Base-by-base conservation (phyloP, 1,284 basidiomycete genomes). In the Heimioporus retisporus region DNA sequence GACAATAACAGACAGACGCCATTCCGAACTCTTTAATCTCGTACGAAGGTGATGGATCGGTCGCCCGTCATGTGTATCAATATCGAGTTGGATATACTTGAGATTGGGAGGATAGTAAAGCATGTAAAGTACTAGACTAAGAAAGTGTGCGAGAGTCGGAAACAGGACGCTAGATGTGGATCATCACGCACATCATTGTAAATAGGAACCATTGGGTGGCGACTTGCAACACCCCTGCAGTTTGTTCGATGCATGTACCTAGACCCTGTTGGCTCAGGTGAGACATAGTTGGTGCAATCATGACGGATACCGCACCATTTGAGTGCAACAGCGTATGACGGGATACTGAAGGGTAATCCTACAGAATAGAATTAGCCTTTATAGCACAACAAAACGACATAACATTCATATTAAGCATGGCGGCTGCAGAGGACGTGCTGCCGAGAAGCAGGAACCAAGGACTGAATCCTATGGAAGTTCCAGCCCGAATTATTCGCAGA, bases 361-460 rank as follows among this genome's bases (percentile, higher is more conserved):
- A 18, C 35, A 40, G 18, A 56, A 35, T 8, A 19, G 23, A 28
- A 51, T 62, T 11, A 63, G 25, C 35, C 53, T n/a, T 21, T 6
- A 43, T 40, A 40, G 10, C 8, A 59, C 35, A 25, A 42, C 59
- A 3, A 61, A 31, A 10, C 4, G 7, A 25, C 2, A 18, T 14
- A 10, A 64, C 88, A 60, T 72, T 93, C 88, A 97, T 90, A 77
- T 96, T 96, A 61, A 96, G 82, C 86, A 96, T 88, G 1, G 88
- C 92, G 1, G 93, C 90, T 2, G 93, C 92, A 19, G 89, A 88
- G 15, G 93, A 93, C 2, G 95, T 97, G 65, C 94, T 93, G 15
- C 98, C 98, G 0, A 99, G 87, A 4, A 99, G 85, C n/a, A 99
- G 83, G 78, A 95, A 99, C 90, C 94, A 94, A 61, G 96, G 95